phyloP scores from a whole-genome alignment of 257 asterid genomes.

The Solanum bulbocastanum region DNA sequence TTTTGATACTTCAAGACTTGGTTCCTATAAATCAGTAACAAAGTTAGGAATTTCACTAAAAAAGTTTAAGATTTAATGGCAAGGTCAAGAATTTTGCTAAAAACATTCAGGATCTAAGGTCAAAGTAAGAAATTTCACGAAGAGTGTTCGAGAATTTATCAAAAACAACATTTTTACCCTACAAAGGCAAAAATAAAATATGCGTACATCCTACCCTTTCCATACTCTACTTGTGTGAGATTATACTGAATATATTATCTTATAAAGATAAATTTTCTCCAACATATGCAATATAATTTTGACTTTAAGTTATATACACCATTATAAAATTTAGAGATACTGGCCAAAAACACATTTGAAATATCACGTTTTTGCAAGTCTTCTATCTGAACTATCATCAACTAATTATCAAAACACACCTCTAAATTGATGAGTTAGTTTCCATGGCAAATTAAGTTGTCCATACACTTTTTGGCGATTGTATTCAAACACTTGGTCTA shows the following conservation, averaged over 20 bases:
- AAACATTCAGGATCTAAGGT: neutral
- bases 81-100: too few species aligned
- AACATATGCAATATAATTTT: neutral
- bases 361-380: too few species aligned
- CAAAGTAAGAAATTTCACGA: too few species aligned
- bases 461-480: fast-evolving
- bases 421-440: neutral
- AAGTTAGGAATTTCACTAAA: neutral
- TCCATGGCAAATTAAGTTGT: too few species aligned
- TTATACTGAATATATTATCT: too few species aligned
- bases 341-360: fast-evolving
- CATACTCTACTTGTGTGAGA: neutral
- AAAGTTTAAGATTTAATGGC: fast-evolving
- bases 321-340: neutral
- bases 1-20: constrained; percentile 33
- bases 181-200: too few species aligned
- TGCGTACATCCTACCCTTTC: fast-evolving
- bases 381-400: fast-evolving
- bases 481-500: too few species aligned
- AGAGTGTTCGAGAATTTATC: too few species aligned
- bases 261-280: neutral
- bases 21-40: neutral
- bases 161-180: fast-evolving
- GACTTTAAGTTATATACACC: neutral
- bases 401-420: neutral